Conservation (phyloP, 2,329 filamentous ascomycete genomes). For the Cercospora berteroae region DNA sequence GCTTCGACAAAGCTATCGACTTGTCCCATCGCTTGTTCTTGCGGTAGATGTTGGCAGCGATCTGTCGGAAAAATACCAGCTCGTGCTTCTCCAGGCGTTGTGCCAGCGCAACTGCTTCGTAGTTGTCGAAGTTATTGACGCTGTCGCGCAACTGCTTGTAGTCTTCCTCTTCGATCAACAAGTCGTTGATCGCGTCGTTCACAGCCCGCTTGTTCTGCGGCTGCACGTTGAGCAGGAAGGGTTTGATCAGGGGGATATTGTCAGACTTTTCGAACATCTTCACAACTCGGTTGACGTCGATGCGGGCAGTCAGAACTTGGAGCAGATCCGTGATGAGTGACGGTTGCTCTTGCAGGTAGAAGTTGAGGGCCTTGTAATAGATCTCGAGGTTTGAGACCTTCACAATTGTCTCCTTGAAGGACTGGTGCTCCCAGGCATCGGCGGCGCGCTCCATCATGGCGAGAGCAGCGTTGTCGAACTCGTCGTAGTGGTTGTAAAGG, state of each 20-base stretch:
- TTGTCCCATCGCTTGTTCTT: constrained; percentile 99
- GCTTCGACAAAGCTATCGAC: constrained; percentile 94
- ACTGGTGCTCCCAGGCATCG: constrained; percentile 98
- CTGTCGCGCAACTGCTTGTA: constrained; percentile 98
- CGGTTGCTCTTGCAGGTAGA: constrained; percentile 96
- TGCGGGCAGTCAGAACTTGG: constrained; percentile 84
- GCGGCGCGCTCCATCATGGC: constrained; percentile 97
- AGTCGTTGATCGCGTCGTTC: constrained; percentile 96
- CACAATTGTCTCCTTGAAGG: constrained; percentile 97
- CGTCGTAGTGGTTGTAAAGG: constrained; percentile 97
- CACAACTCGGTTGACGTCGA: constrained; percentile 98
- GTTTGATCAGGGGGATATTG: constrained; percentile 97
- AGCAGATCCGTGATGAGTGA: constrained; percentile 93
- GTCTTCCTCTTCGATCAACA: constrained; percentile 97
- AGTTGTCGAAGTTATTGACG: constrained; percentile 98
- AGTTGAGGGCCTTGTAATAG: constrained; percentile 95
- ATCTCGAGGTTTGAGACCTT: constrained; percentile 99
- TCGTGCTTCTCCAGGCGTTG: constrained; percentile 95
- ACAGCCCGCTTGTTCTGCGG: constrained; percentile 96
- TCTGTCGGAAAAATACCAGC: constrained; percentile 97
- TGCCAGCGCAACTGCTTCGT: constrained; percentile 90
- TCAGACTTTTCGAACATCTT: constrained; percentile 98
- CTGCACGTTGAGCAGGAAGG: constrained; percentile 95
- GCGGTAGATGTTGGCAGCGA: constrained; percentile 96
- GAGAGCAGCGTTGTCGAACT: constrained; percentile 94